Evolutionary conservation across 306 rosid genomes (phyloP), one percentile per base, ranked within the genome.

Genomic region (Quercus robur): DNA sequence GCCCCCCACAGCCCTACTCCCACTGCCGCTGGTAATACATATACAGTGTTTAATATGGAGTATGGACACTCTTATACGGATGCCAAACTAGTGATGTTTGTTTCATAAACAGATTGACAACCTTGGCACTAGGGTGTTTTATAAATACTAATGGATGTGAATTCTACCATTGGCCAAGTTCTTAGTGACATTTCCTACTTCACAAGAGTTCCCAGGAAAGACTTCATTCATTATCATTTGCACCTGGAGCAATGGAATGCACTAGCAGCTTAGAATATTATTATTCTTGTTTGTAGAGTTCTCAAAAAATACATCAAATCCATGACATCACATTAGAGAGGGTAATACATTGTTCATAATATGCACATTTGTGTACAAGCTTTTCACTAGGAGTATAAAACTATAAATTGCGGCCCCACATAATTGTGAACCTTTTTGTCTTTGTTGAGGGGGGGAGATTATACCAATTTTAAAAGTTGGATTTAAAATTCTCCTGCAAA

Each of bases 401-500:
- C 54, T 10, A 49, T 13, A 33, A 64, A 18, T 25, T 30, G 2
- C 35, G 30, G 11, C 1, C 14, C 20, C 11, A 9, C 30, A 80
- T 10, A 44, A 33, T 6, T 18, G 64, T 20, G 30, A 58, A n/a
- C 64, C 2, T 58, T 5, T 15, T 58, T 58, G 21, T 21, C 2
- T 2, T 28, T 26, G 28, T 26, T 26, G 28, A 0, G 8, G 0
- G 12, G 0, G 2, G 2, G 9, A 0, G 2, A 7, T 7, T 38
- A 38, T 8, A 20, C 30, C 15, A 78, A 52, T 18, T 72, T 75
- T 61, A 89, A 28, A 83, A 80, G 59, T 23, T 70, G 52, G 78
- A 8, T 75, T 75, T 82, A 71, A 81, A 85, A 81, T 76, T 85
- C 80, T 91, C 91, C 78, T 56, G 90, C 95, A 91, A 87, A 90